phyloP scores from a whole-genome alignment of 768 basidiomycete species.

The Leccinum imitatum region DNA sequence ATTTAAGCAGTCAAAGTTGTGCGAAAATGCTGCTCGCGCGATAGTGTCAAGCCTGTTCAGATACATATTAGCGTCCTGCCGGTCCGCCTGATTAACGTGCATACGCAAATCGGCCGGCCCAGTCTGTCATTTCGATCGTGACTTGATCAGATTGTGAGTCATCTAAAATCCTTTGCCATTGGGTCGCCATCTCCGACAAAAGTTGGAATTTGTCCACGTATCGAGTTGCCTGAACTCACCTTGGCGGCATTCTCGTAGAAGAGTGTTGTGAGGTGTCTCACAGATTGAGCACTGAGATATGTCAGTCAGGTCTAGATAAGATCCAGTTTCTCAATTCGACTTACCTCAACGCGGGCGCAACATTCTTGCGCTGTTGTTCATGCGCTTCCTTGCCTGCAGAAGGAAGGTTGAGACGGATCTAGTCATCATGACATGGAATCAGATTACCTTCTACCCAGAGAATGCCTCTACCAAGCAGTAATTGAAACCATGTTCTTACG shows the following conservation, averaged over 20 bases:
- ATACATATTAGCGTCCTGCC: slow-evolving; percentile 1
- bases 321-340: neutral
- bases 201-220: slow-evolving; percentile 31
- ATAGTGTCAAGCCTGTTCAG: slow-evolving; percentile 53
- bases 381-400: slow-evolving; percentile 52
- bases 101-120: slow-evolving; percentile 63
- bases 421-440: slow-evolving; percentile 1
- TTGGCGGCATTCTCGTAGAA: slow-evolving; percentile 56
- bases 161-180: slow-evolving; percentile 51
- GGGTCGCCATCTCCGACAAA: slow-evolving; percentile 38
- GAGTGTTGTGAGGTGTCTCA: slow-evolving; percentile 48
- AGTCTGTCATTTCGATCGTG: slow-evolving; percentile 55
- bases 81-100: slow-evolving; percentile 18
- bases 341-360: slow-evolving; percentile 61
- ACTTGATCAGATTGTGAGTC: slow-evolving; percentile 37
- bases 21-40: slow-evolving; percentile 59
- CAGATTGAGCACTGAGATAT: slow-evolving; percentile 46
- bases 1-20: slow-evolving; percentile 58
- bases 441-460: slow-evolving; percentile 62
- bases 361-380: slow-evolving; percentile 49
- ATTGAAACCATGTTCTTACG: slow-evolving; percentile 62
- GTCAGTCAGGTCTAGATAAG: neutral
- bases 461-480: slow-evolving; percentile 60
- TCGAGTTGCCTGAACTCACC: slow-evolving; percentile 10
- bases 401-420: slow-evolving; percentile 1